Base-by-base conservation (phyloP, 345 rosid species). In the Laguncularia racemosa region DNA sequence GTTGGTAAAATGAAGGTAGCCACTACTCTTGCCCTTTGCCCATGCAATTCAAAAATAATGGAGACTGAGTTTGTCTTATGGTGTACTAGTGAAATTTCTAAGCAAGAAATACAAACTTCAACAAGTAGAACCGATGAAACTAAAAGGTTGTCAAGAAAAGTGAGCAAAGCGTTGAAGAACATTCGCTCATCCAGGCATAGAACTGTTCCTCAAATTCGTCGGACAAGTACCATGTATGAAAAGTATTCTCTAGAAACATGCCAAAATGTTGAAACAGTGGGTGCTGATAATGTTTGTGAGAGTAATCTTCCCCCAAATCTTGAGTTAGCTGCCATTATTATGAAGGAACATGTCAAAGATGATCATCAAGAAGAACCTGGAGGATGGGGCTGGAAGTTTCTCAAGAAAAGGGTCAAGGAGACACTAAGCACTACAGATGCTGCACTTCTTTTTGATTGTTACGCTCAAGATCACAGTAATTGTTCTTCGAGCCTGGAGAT, bases 301-400 rank as follows among this genome's bases (percentile, higher is more conserved):
- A 71, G 69, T 57, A 57, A 67, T 60, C 81, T 79, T 71, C 96
- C 91, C 28, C 58, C 88, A 44, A 79, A 84, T 82, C 69, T 82
- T 64, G 90, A 93, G 76, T 59, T 81, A 61, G 82, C 84, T 53
- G 95, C 99, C 71, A 67, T 93, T 56, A 72, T 87, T 60, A 82
- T 85, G 76, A 87, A 68, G 72, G 86, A 84, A 54, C 70, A 61
- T 65, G 61, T 73, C 47, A 80, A 76, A 2, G 71, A 67, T 23
- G 64, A 43, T 33, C 57, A 13, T 28, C 76, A 53, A 51, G 74
- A 33, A 47, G 78, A 77, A 49, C 70, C 58, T 58, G 96, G 90
- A 63, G 99, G 99, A 16, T 93, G 99, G 97, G 99, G 99, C 46
- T 66, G 89, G 83, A 87, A 87, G 48, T 93, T 93, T 69, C 91